Evolutionary conservation across 257 asterid genomes (phyloP).

Genomic region (Solanum sitiens): DNA sequence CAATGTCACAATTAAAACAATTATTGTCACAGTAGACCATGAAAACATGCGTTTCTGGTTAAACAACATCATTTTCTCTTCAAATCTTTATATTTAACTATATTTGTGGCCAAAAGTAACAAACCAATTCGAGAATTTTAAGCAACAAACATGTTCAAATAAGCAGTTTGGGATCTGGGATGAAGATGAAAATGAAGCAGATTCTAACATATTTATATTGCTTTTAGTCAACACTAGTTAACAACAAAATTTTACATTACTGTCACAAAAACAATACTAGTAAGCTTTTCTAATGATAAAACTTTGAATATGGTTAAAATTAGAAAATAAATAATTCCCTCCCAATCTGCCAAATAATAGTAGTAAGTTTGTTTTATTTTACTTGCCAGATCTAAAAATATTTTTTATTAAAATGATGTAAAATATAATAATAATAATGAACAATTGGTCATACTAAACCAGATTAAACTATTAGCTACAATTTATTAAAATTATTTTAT

Average conservation of each 20-base stretch:
- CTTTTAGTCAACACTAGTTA: neutral
- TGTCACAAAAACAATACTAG: no score
- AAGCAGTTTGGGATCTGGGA: neutral
- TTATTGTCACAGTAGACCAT: slow-evolving; percentile 58
- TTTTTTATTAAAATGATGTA: no score
- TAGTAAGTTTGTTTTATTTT: no score
- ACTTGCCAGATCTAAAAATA: no score
- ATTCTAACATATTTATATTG: neutral
- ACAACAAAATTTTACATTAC: no score
- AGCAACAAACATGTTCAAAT: neutral
- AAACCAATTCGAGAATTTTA: neutral
- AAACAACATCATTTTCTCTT: slow-evolving; percentile 56
- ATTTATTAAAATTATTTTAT: neutral
- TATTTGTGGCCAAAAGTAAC: neutral
- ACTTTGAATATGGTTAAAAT: neutral
- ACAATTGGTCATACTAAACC: neutral
- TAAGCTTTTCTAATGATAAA: neutral
- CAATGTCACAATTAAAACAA: slow-evolving; percentile 56
- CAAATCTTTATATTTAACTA: neutral
- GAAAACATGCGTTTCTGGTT: slow-evolving; percentile 79
- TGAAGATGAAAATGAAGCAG: neutral
- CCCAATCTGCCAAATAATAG: neutral
- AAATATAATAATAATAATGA: no score
- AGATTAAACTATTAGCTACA: neutral
- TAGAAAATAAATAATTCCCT: neutral